phyloP scores from a whole-genome alignment of 148 eudicot species.

The Camellia lanceoleosa region DNA sequence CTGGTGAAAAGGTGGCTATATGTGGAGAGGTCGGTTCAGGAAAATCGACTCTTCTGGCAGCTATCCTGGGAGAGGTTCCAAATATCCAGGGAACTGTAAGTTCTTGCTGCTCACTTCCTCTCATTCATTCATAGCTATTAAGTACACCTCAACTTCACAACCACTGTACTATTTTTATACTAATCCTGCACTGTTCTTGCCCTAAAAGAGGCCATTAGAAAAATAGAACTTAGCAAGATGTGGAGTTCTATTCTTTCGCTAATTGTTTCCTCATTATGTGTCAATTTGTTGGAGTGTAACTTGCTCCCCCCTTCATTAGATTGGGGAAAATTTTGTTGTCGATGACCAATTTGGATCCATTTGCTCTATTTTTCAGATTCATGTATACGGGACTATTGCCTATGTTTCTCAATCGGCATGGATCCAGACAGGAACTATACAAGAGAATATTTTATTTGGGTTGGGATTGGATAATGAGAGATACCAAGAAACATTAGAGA shows the following conservation, averaged over 20 bases:
- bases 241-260: too few relatives aligned
- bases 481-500: slow-evolving; percentile 64
- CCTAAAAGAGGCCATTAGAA: too few relatives aligned
- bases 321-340: neutral
- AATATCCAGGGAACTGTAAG: slow-evolving; percentile 65
- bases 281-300: too few relatives aligned
- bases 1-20: slow-evolving; percentile 68
- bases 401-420: slow-evolving; percentile 94
- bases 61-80: slow-evolving; percentile 87
- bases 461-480: slow-evolving; percentile 48
- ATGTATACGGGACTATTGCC: slow-evolving; percentile 64
- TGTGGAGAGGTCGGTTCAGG: slow-evolving; percentile 98
- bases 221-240: too few relatives aligned
- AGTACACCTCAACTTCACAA: too few relatives aligned
- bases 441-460: slow-evolving; percentile 77
- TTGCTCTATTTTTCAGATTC: slow-evolving; percentile 39
- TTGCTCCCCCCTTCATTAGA: too few relatives aligned
- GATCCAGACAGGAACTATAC: slow-evolving; percentile 88
- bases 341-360: neutral
- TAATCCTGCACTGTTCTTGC: neutral
- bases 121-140: too few relatives aligned
- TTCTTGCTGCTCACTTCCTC: neutral
- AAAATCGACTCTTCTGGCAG: slow-evolving; percentile 76
- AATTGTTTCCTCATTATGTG: too few relatives aligned
- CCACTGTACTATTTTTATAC: neutral